These are phyloP conservation scores for Pythium oligandrum DNA, from an alignment of 352 stramenopile species.

Conservation along the genomic window DNA sequence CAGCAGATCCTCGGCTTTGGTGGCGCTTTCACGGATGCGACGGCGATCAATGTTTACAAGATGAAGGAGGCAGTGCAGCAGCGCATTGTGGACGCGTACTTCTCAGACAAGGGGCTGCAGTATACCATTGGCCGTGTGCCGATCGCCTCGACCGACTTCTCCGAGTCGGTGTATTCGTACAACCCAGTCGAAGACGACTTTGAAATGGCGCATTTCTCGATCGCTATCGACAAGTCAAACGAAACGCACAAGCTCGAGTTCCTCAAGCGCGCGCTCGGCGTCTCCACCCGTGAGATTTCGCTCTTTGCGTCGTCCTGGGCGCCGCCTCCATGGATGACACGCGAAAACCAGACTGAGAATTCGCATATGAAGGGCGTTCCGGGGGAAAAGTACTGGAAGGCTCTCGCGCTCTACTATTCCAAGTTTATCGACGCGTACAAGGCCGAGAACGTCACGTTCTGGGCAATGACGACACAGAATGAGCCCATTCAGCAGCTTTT, in stretches of 20 bases:
- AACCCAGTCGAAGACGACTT: constrained; percentile 29
- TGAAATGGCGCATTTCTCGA: constrained; percentile 60
- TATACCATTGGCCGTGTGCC: constrained; percentile 70
- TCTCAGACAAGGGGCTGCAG: constrained; percentile 44
- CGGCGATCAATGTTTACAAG: constrained; percentile 66
- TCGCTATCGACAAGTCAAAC: constrained; percentile 51
- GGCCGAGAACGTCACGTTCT: constrained; percentile 46
- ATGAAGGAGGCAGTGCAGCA: constrained; percentile 45
- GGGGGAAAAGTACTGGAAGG: constrained; percentile 36
- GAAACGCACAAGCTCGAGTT: constrained; percentile 29
- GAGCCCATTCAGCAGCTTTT: constrained; percentile 42
- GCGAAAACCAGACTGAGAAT: constrained; percentile 39
- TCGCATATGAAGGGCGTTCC: constrained; percentile 37
- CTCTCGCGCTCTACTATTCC: constrained; percentile 74
- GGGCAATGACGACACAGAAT: constrained; percentile 76
- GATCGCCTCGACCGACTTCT: constrained; percentile 82
- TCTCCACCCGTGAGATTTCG: constrained; percentile 28
- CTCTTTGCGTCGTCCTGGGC: constrained; percentile 77
- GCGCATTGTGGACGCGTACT: constrained; percentile 63
- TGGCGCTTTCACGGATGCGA: constrained; percentile 77
- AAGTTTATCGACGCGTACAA: constrained; percentile 77
- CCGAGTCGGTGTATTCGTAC: constrained; percentile 41
- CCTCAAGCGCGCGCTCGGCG: constrained; percentile 29
- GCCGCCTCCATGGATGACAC: constrained; percentile 78
- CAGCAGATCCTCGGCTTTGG: constrained; percentile 78